phyloP scores from a whole-genome alignment of 2,329 filamentous ascomycete species.

The Orbilia quercus region DNA sequence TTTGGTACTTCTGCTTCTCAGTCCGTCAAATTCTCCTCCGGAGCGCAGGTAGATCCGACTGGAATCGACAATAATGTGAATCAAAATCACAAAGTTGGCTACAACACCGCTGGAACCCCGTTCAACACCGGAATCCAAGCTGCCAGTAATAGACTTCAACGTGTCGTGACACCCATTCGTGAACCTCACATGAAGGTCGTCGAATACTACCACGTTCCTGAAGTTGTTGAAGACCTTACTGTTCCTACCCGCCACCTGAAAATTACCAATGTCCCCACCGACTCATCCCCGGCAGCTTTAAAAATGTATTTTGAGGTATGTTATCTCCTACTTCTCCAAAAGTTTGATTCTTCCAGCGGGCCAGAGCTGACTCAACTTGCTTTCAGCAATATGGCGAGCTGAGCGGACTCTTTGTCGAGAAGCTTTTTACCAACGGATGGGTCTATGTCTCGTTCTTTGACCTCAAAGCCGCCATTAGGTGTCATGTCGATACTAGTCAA shows the following conservation, averaged over 20 bases:
- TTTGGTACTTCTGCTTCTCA: background rate
- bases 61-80: too few relatives aligned
- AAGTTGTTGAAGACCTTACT: slow-evolving; percentile 10
- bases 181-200: background rate
- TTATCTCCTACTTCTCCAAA: background rate
- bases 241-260: slow-evolving; percentile 37
- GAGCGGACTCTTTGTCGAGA: slow-evolving; percentile 25
- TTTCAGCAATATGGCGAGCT: slow-evolving; percentile 40
- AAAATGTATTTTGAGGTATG: slow-evolving; percentile 41
- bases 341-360: background rate
- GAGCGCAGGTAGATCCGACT: background rate
- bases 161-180: background rate
- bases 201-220: slow-evolving; percentile 38
- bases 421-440: slow-evolving; percentile 13
- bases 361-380: background rate
- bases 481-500: background rate
- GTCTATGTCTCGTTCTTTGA: slow-evolving; percentile 41
- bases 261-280: slow-evolving; percentile 9
- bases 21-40: background rate
- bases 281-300: slow-evolving; percentile 5
- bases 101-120: too few relatives aligned
- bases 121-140: background rate
- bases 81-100: too few relatives aligned
- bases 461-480: slow-evolving; percentile 21
- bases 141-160: background rate